These are phyloP conservation scores for Mortierella sp. DNA, from an alignment of 371 early-diverging fungal genomes.

Conservation along the genomic window DNA sequence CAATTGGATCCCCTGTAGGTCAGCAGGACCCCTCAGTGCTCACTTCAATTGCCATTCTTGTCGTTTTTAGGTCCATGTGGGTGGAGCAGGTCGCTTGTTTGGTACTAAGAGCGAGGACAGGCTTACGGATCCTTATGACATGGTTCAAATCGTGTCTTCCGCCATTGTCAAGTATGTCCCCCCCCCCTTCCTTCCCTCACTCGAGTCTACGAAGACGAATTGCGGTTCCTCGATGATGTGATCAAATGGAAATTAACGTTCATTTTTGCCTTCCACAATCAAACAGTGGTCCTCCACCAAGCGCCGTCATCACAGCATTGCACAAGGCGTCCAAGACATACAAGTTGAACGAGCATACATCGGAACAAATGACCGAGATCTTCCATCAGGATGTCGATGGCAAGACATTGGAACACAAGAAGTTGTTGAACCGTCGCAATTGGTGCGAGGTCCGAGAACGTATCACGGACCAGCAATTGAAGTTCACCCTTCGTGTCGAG, in stretches of 20 bases:
- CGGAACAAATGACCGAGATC: constrained; percentile 60
- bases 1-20: no score
- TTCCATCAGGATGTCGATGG: constrained; percentile 63
- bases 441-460: constrained; percentile 52
- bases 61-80: constrained; percentile 75
- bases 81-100: constrained; percentile 74
- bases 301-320: constrained; percentile 45
- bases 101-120: constrained; percentile 60
- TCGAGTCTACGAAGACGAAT: neutral
- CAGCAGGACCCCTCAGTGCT: no score
- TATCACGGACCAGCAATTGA: neutral
- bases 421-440: constrained; percentile 59
- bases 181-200: neutral
- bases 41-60: neutral
- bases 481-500: constrained; percentile 44
- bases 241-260: neutral
- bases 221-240: neutral
- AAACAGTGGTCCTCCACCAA: constrained; percentile 52
- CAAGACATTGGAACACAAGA: constrained; percentile 40
- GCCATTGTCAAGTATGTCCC: constrained; percentile 58
- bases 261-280: neutral
- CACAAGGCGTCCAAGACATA: constrained; percentile 48
- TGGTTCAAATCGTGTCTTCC: constrained; percentile 82
- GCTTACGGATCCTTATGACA: constrained; percentile 72
- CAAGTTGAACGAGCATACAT: constrained; percentile 54